Evolutionary conservation across 1,284 basidiomycete species (phyloP), one percentile per base, ranked within the genome.

Genomic region (Inonotus hispidus): DNA sequence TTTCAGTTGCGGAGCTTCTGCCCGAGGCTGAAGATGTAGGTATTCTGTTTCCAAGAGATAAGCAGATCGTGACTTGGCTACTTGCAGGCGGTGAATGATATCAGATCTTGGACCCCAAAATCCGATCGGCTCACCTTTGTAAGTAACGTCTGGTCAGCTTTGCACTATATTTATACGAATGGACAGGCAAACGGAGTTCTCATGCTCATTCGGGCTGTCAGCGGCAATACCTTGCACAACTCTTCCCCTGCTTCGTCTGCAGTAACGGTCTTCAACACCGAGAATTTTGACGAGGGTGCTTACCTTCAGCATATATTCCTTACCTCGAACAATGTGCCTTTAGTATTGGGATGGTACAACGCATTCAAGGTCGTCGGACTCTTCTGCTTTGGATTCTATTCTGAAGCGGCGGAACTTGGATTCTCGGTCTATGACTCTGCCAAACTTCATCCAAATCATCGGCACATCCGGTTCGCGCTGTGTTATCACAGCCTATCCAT

Each of bases 401-500:
- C 78, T 27, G 82, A 84, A 63, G 84, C 87, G 2, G 85, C 83
- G 0, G 70, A 73, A 13, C 76, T 88, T 23, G 87, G 87, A 0
- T 88, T 87, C 68, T 72, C 71, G 23, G 75, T 87, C 10, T 88
- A 83, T 65, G 73, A 80, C 45, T 81, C 79, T 7, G 75, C 84
- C 52, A 75, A 79, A 41, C 74, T 73, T 45, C 84, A 87, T 68
- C 85, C 85, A 3, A 87, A 86, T 67, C 85, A 87, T 71, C 75
- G 85, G 41, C 85, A 86, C 67, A 79, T 81, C 45, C 85, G 85
- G 50, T 88, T 82, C 68, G 78, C 77, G 0, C 72, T 87, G 1
- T 88, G 87, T 71, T 88, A 85, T 69, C 87, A 88, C 66, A 83
- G 77, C 65, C 72, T 88, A 29, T 79, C 85, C 0, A 71, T 88